phyloP scores from a whole-genome alignment of 78 protist species.

The Dictyostelium citrinum region DNA sequence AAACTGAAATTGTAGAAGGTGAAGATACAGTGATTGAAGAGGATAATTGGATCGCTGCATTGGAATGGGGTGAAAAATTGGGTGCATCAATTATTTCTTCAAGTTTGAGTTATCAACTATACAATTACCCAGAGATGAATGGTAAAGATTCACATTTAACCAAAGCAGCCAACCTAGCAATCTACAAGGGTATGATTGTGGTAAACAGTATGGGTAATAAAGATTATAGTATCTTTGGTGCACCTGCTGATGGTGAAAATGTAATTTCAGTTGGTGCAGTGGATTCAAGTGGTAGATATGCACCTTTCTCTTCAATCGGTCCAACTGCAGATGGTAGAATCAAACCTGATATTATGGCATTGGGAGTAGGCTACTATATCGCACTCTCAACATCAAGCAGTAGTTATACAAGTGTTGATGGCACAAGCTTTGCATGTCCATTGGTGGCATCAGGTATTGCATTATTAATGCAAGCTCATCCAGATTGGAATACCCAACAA shows the following conservation, averaged over 20 bases:
- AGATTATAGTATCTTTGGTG: constrained; percentile 28
- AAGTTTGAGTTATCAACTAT: constrained; percentile 41
- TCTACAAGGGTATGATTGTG: constrained; percentile 34
- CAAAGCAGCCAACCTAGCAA: constrained; percentile 42
- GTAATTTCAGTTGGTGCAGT: constrained; percentile 58
- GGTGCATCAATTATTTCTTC: constrained; percentile 51
- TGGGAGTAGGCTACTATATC: constrained; percentile 9
- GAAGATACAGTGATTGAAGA: constrained; percentile 31
- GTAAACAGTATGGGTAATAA: constrained; percentile 52
- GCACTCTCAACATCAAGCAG: not conserved
- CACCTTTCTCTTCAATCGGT: constrained; percentile 37
- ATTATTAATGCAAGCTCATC: constrained; percentile 27
- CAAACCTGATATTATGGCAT: constrained; percentile 66
- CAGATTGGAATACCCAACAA: constrained; percentile 27
- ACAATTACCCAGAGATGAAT: constrained; percentile 53
- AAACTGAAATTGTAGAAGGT: constrained; percentile 15
- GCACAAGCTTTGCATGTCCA: constrained; percentile 75
- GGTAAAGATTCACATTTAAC: not conserved
- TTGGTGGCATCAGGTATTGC: constrained; percentile 58
- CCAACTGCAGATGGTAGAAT: constrained; percentile 71
- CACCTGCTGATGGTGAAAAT: constrained; percentile 64
- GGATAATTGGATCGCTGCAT: constrained; percentile 55
- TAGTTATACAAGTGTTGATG: constrained; percentile 5
- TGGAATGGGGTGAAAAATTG: constrained; percentile 68
- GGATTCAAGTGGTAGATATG: not conserved